phyloP scores from a whole-genome alignment of 2,329 filamentous ascomycete species.

The Colletotrichum noveboracense region DNA sequence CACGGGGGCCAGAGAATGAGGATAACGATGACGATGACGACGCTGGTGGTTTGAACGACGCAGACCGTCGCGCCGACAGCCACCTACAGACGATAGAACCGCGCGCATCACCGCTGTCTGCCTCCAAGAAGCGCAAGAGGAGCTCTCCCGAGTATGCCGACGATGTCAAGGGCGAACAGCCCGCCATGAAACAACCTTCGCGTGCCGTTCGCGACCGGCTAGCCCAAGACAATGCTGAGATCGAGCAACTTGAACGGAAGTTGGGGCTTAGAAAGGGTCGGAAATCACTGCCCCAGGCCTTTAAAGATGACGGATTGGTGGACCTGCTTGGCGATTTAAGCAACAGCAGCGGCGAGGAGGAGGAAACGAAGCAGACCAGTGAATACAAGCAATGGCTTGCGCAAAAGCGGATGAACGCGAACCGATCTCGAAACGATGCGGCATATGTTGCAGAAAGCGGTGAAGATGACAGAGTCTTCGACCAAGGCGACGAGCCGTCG shows the following conservation, averaged over 20 bases:
- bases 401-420: constrained; percentile 58
- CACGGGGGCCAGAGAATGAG: constrained; percentile 24
- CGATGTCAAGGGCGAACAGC: constrained; percentile 23
- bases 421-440: not conserved
- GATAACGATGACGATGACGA: constrained; percentile 25
- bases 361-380: constrained; percentile 59
- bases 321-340: constrained; percentile 76
- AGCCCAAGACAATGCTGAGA: constrained; percentile 85
- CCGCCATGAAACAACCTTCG: not conserved
- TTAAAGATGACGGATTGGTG: constrained; percentile 83
- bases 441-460: constrained; percentile 7
- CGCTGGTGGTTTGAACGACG: constrained; percentile 21
- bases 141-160: constrained; percentile 22
- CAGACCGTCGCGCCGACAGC: not conserved
- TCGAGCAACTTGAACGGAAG: constrained; percentile 85
- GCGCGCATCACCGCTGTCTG: not conserved
- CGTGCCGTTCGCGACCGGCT: constrained; percentile 64
- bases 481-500: constrained; percentile 3
- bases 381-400: constrained; percentile 67
- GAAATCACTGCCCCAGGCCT: constrained; percentile 74
- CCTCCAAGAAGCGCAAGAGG: constrained; percentile 14
- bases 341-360: constrained; percentile 33
- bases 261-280: constrained; percentile 80
- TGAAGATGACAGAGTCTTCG: not conserved
- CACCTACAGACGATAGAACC: not conserved